These are phyloP conservation scores for Avena sativa DNA, from an alignment of 176 grass and related monocot genomes.

Conservation along the genomic window DNA sequence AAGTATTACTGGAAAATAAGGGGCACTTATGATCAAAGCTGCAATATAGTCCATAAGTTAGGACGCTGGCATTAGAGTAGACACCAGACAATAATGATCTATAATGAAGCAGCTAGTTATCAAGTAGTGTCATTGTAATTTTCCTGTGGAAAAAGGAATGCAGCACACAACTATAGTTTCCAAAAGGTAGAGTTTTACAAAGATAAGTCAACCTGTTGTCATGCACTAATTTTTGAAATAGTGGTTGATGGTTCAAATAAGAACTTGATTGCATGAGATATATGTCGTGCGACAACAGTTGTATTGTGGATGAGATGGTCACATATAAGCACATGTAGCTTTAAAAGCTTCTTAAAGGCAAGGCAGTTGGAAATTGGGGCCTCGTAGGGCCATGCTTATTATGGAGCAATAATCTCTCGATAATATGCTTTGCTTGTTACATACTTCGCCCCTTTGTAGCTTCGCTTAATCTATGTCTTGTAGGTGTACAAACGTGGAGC, in stretches of 20 bases:
- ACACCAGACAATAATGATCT: slow-evolving; percentile 4
- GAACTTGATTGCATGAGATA: slow-evolving; percentile 4
- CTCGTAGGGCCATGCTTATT: slow-evolving; percentile 19
- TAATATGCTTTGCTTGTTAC: slow-evolving; percentile 40
- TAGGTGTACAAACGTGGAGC: slow-evolving; percentile 99
- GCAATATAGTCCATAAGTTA: not conserved
- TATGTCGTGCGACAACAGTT: slow-evolving; percentile 17
- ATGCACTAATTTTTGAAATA: slow-evolving; percentile 6
- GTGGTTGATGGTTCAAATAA: slow-evolving; percentile 13
- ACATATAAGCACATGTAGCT: slow-evolving; percentile 29
- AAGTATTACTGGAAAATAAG: not conserved
- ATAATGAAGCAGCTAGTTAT: not conserved
- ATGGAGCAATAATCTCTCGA: slow-evolving; percentile 37
- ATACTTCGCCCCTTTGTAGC: slow-evolving; percentile 5
- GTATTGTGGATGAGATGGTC: slow-evolving; percentile 43
- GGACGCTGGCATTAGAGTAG: not conserved
- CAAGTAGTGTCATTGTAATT: slow-evolving; percentile 18
- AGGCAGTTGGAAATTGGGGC: slow-evolving; percentile 23
- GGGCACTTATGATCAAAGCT: slow-evolving; percentile 13
- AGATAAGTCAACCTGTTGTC: not conserved
- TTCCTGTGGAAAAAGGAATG: not conserved
- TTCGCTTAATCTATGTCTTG: slow-evolving; percentile 41
- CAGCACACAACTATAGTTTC: not conserved
- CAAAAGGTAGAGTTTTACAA: not conserved
- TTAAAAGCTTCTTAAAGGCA: slow-evolving; percentile 46